These are phyloP conservation scores for Colletotrichum cuscutae DNA, from an alignment of 2,329 filamentous ascomycete species.

Conservation along the genomic window DNA sequence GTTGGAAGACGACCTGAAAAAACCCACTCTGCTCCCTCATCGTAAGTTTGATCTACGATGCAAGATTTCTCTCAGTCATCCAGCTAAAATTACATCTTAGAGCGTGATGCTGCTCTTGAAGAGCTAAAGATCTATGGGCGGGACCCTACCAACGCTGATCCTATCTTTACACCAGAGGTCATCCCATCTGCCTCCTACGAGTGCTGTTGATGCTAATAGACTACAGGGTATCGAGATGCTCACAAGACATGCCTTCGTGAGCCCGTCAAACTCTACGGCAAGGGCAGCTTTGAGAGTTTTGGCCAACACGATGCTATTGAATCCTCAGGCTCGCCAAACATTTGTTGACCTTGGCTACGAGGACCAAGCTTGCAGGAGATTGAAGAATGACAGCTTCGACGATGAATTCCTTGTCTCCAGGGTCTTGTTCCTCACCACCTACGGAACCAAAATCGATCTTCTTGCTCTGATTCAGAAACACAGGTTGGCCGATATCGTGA, in stretches of 20 bases:
- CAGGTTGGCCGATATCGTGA: constrained; percentile 74
- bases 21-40: constrained; percentile 60
- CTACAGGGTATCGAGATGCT: constrained; percentile 79
- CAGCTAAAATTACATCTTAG: constrained; percentile 59
- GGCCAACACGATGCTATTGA: constrained; percentile 84
- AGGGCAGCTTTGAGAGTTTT: constrained; percentile 84
- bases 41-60: constrained; percentile 57
- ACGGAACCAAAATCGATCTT: constrained; percentile 77
- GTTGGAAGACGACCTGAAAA: constrained; percentile 70
- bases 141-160: constrained; percentile 75
- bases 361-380: constrained; percentile 73
- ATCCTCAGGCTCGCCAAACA: constrained; percentile 73
- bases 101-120: constrained; percentile 70
- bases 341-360: constrained; percentile 78
- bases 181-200: constrained; percentile 36
- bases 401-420: constrained; percentile 89
- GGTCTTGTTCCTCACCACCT: constrained; percentile 83
- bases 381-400: constrained; percentile 80
- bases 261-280: constrained; percentile 69
- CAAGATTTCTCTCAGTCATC: constrained; percentile 66
- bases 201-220: constrained; percentile 21
- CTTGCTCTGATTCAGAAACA: constrained; percentile 72
- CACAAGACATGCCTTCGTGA: constrained; percentile 77
- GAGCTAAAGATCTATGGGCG: constrained; percentile 84
- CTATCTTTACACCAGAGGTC: constrained; percentile 86